Evolutionary conservation across 768 basidiomycete species (phyloP), one percentile per base, ranked within the genome.

Genomic region (Pluteus cervinus): DNA sequence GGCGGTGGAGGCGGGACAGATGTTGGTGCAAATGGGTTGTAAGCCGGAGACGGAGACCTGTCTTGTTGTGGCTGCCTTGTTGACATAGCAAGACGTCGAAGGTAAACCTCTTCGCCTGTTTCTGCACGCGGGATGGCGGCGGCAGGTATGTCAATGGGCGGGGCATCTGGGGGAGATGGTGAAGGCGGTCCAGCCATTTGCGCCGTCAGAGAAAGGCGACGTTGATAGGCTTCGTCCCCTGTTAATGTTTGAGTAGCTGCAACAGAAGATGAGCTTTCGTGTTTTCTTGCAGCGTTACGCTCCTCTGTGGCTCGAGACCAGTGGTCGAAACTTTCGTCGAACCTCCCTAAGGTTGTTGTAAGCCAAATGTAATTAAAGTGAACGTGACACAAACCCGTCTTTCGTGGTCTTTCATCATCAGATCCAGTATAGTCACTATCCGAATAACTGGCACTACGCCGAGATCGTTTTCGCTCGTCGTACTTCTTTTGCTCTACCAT

Each of bases 211-310:
- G 80, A 81, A 8, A 86, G 62, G 9, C 86, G 76, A 28, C 81
- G 77, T 46, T 79, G 79, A 51, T 77, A 88, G 1, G 81, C 85
- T 51, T 86, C 87, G 33, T 89, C 86, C n/a, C 85, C 86, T 3
- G 77, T 76, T 46, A 81, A 60, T 24, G 56, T 61, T 23, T 58
- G 57, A 20, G 75, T 69, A 0, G 72, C 56, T 1, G 58, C 52
- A 4, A 61, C 58, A 14, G 70, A 60, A 12, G 70, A 58, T 42
- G 31, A 53, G 15, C 15, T 25, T 14, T 24, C 22, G 26, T 18
- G n/a, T 17, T 40, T 36, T 34, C 36, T 10, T 14, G 24, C 41
- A 23, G 44, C 36, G n/a, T 53, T 53, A 31, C 41, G 55, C 26
- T 34, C 51, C 11, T 73, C 68, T 24, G 74, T 72, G 25, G 81